Conservation (phyloP, 2,329 filamentous ascomycete genomes). For the Pseudocercospora musae region DNA sequence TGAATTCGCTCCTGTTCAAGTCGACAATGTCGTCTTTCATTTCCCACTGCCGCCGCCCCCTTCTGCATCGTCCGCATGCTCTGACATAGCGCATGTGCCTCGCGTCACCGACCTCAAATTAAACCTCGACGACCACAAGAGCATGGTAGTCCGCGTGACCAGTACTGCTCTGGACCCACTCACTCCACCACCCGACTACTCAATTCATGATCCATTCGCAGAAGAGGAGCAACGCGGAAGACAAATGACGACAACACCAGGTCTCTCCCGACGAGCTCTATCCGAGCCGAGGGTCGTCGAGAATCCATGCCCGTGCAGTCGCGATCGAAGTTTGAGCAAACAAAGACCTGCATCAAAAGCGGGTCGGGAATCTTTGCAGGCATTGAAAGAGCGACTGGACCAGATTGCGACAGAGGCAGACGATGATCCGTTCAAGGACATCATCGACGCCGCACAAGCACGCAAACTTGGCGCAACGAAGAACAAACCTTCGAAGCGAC, state of each 20-base stretch:
- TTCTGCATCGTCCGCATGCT: neutral
- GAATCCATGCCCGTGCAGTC: neutral
- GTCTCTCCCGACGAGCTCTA: neutral
- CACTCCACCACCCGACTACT: neutral
- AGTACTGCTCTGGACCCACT: neutral
- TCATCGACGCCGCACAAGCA: neutral
- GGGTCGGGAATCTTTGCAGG: neutral
- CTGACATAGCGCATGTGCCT: neutral
- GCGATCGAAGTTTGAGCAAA: neutral
- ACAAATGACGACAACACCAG: neutral
- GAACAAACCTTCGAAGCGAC: neutral
- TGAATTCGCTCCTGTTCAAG: conserved; percentile 9
- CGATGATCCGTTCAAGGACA: neutral
- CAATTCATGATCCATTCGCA: neutral
- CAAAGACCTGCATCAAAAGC: neutral
- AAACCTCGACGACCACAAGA: neutral
- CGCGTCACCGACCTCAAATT: neutral
- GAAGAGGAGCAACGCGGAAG: neutral
- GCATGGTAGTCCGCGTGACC: neutral
- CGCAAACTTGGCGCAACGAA: neutral
- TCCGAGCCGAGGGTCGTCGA: neutral
- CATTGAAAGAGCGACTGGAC: neutral
- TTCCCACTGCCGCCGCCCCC: conserved; percentile 9
- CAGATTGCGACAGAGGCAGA: neutral
- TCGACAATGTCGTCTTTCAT: conserved; percentile 13